Evolutionary conservation across 2,329 filamentous ascomycete genomes (phyloP), one percentile per base, ranked within the genome.

Genomic region (Leptoxyphium fumago): DNA sequence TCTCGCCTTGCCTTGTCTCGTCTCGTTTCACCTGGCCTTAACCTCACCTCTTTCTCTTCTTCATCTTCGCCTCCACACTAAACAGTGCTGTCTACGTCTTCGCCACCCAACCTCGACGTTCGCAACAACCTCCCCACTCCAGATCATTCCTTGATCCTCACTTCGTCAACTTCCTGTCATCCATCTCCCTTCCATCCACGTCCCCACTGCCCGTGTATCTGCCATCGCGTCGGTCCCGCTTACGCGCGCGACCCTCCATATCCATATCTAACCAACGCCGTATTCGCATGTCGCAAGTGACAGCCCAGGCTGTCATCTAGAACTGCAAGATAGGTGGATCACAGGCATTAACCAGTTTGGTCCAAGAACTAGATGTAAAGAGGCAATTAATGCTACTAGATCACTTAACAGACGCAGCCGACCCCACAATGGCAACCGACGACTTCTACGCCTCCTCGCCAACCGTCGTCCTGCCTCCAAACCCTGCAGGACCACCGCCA

Each of bases 401-500:
- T 50, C 52, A 55, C 47, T 49, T 57, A 44, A 58, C 55, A 53
- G 55, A 59, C 55, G 45, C 50, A 53, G 52, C 50, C 49, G 40
- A 45, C 41, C 45, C 39, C 43, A 43, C 41, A 26, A 46, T 48
- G 41, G 41, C 45, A 39, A 48, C 50, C 10, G 53, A 52, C 44
- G 50, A 66, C 58, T 69, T 69, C 57, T 67, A 64, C 55, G 60
- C 64, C 48, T 67, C 66, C 34, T 66, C 67, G 43, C 66, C 68
- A 38, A 67, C 66, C 32, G 63, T 70, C 46, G 63, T 68, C 50
- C 60, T 70, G 46, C 65, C 64, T 15, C 61, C 67, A 57, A 50
- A 58, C 60, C 52, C 61, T 55, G 64, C 53, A 28, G 52, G 56
- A 38, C 54, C 59, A 43, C 52, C 61, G 55, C 64, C 53, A 38